Percentiles rank a stretch among this genome's conserved stretches.
Evolutionary conservation across 306 rosid genomes (phyloP).

Genomic region (Corylus avellana): DNA sequence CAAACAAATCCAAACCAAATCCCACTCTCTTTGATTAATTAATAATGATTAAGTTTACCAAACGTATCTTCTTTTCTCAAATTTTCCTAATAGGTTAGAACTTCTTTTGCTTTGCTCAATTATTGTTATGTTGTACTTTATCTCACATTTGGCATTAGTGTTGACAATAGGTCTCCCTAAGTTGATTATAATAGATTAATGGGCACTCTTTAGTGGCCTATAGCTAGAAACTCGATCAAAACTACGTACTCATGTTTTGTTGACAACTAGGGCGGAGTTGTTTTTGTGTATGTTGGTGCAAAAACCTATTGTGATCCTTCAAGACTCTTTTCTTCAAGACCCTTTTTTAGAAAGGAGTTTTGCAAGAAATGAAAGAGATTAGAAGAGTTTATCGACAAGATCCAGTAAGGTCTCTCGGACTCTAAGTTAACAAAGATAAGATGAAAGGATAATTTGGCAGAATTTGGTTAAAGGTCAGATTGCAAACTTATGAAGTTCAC

Average conservation of each 20-base stretch:
- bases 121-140: neutral
- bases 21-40: conserved; percentile 49
- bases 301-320: no score
- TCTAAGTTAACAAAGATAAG: no score
- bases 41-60: conserved; percentile 11
- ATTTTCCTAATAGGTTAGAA: conserved; percentile 13
- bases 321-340: no score
- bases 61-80: conserved; percentile 35
- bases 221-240: neutral
- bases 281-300: neutral
- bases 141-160: conserved; percentile 4
- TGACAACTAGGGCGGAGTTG: neutral
- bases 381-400: no score
- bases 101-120: conserved; percentile 7
- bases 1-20: conserved; percentile 60
- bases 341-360: no score
- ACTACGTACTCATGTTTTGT: neutral
- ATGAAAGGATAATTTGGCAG: no score
- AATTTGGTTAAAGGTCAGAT: no score
- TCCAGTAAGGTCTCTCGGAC: no score
- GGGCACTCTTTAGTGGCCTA: neutral
- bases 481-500: no score
- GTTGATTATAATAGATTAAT: conserved; percentile 9
- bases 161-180: conserved; percentile 13
- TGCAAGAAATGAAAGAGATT: no score